Evolutionary conservation across 306 rosid species (phyloP), one percentile per base, ranked within the genome.

Genomic region (Vigna radiata): DNA sequence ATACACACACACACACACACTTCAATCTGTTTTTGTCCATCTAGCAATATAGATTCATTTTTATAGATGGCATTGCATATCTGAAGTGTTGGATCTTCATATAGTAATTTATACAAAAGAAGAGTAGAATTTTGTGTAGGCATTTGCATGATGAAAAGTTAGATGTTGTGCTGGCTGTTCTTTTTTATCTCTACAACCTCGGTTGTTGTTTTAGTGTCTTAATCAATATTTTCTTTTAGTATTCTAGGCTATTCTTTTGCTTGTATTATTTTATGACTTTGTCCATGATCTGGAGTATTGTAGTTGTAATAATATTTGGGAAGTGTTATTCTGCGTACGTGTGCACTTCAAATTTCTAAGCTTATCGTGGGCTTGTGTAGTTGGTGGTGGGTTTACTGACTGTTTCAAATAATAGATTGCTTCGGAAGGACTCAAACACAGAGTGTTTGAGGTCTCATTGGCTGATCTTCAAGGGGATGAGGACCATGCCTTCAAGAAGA

Each of bases 391-490:
- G 15, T 2, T 59, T 23, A 8, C 2, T 73, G 33, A 29, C 33
- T 29, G 33, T 11, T 54, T 65, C 62, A 16, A 37, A 41, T 70
- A 3, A 49, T 84, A 95, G 99, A 95, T 95, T 85, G 99, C 99
- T 63, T 95, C 99, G 0, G 97, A 95, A 67, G 99, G 99, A 55
- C 97, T 95, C 68, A 95, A 95, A 39, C 99, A 95, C 60, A 60
- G 99, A 73, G 99, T 95, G 29, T 95, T 95, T 73, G 99, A 92
- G 89, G 18, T 91, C 43, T 95, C 99, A 3, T 69, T 95, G 80
- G 99, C 99, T 72, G 99, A 95, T 84, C 97, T 95, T 33, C 97
- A 95, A 85, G 89, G 81, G 0, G 97, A 95, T 36, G 99, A 95
- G 83, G 97, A 95, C 68, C 97, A 95, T 19, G 90, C 99, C 5